Evolutionary conservation across 805 yeast species (phyloP).

Genomic region (Pachysolen tannophilus): DNA sequence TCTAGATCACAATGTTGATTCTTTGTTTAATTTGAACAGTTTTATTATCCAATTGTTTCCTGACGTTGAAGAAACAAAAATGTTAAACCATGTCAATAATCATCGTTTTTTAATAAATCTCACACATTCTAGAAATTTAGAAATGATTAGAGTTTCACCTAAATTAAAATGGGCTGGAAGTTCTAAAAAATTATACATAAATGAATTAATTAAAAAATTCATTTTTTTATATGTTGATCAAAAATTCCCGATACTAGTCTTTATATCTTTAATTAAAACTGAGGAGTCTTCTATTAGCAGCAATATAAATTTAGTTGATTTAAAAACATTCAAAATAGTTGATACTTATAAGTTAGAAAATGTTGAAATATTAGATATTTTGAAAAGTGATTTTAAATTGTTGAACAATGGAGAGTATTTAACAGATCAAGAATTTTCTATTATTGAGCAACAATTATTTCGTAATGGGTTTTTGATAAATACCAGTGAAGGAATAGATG

Average conservation of each 20-base stretch:
- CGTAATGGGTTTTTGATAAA: conserved; percentile 3
- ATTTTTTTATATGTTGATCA: neutral
- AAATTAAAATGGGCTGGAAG: too few relatives aligned
- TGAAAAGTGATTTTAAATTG: neutral
- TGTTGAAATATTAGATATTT: conserved; percentile 1
- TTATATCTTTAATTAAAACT: neutral
- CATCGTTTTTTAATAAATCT: too few relatives aligned
- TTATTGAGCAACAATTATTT: neutral
- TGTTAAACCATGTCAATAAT: too few relatives aligned
- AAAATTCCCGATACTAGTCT: neutral
- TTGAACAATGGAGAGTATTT: neutral
- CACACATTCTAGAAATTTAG: too few relatives aligned
- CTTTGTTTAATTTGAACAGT: too few relatives aligned
- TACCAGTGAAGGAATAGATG: neutral
- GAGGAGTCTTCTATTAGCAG: neutral
- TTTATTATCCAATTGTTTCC: too few relatives aligned
- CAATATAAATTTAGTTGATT: conserved; percentile 3
- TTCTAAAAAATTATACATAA: neutral
- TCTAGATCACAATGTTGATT: too few relatives aligned
- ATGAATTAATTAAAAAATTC: conserved; percentile 1
- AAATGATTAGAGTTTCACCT: too few relatives aligned
- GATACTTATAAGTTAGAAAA: neutral
- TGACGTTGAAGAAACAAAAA: too few relatives aligned
- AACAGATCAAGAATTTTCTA: conserved; percentile 1
- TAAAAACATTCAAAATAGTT: conserved; percentile 4